A percentile compares a stretch with the other conserved stretches of the same genome.
Conservation (phyloP, 805 yeast species). For the Cyberlindnera xylosilytica region DNA sequence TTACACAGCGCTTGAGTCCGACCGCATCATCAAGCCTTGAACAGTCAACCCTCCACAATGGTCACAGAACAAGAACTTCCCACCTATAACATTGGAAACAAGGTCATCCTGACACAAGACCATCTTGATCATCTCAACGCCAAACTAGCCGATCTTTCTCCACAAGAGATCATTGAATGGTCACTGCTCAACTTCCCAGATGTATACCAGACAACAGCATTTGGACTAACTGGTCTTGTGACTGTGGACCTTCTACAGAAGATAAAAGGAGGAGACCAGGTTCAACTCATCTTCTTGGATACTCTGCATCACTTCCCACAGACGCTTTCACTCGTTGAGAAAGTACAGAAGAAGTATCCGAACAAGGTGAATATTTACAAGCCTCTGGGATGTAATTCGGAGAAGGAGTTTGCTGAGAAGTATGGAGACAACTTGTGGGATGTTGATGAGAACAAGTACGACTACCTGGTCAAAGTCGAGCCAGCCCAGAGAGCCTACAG, state of each 20-base stretch:
- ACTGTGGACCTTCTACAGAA: constrained; percentile 79
- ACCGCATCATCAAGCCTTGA: too few relatives aligned
- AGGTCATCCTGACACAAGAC: constrained; percentile 38
- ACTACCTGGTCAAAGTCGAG: constrained; percentile 86
- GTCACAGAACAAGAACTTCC: constrained; percentile 3
- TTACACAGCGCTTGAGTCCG: too few relatives aligned
- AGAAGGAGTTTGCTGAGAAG: constrained; percentile 56
- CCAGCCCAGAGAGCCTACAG: constrained; percentile 84
- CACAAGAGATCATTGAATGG: constrained; percentile 80
- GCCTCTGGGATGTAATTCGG: constrained; percentile 58
- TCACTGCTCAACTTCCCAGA: constrained; percentile 78
- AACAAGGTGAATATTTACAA: constrained; percentile 58
- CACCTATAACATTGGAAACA: constrained; percentile 28
- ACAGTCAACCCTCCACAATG: constrained; percentile 3
- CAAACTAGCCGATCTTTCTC: constrained; percentile 48
- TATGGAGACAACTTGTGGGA: constrained; percentile 87
- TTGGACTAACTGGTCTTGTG: constrained; percentile 89
- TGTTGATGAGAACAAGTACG: constrained; percentile 74
- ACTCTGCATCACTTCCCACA: constrained; percentile 95
- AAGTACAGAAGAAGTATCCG: constrained; percentile 55
- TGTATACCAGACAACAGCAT: constrained; percentile 88
- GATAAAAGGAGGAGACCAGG: constrained; percentile 38
- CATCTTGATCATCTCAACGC: constrained; percentile 67
- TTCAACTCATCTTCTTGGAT: constrained; percentile 82
- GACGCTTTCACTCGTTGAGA: constrained; percentile 69